Evolutionary conservation across 2,329 filamentous ascomycete species (phyloP), one percentile per base, ranked within the genome.

Genomic region (Pseudopithomyces chartarum): DNA sequence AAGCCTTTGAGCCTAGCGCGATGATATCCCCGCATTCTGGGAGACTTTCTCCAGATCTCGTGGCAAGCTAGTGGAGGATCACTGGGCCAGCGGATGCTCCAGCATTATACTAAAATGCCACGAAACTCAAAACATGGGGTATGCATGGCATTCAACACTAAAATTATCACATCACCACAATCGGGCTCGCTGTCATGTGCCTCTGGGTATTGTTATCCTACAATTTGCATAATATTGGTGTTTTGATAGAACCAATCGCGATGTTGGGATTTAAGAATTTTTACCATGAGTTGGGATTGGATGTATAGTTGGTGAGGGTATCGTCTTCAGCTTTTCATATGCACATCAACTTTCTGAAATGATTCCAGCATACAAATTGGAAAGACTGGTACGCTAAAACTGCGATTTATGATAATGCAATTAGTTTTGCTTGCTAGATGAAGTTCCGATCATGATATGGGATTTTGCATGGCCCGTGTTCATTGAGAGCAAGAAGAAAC

Each of bases 1-100:
- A 33, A 29, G 10, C 39, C 19, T 42, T 42, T 11, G 39, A 42
- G 13, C 13, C 15, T 46, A 46, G 44, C 44, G 44, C 20, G 5
- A 33, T 11, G n/a, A 26, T 34, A 46, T 46, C 44, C 44, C 44
- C 44, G 44, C 44, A 46, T 46, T 34, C 44, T 46, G 44, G 44
- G 44, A 46, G 44, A 46, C 44, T 8, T 46, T 34, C 29, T 34
- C 44, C 44, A 46, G 44, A 8, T 34, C 33, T 34, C 44, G 20
- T 6, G 4, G 19, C 29, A 10, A 17, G 29, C 29, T 46, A 46
- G 7, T 11, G 26, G 44, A 34, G 19, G 19, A 6, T 20, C 44
- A 46, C 15, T 34, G 17, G 33, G 44, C 26, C n/a, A 46, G 6
- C 26, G 20, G 10, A 33, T 20, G 11, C 13, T 22, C 7, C 1